Percentiles rank a stretch among this genome's conserved stretches.
These are phyloP conservation scores for Tephrocybe sp. DNA, from an alignment of 768 basidiomycete species.

Conservation along the genomic window DNA sequence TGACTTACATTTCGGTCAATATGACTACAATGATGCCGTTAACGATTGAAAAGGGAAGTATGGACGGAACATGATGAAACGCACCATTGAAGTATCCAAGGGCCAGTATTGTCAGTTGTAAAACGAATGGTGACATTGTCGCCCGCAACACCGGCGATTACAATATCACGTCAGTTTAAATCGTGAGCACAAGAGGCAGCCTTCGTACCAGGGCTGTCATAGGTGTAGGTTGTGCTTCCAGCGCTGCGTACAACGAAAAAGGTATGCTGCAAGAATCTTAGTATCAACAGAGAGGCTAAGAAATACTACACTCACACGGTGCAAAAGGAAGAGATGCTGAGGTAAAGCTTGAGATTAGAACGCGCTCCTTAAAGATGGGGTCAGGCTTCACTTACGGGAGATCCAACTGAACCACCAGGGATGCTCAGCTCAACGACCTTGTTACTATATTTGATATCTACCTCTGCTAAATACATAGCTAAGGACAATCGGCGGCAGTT, in stretches of 20 bases:
- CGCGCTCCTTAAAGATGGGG: background rate
- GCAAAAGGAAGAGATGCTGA: conserved; percentile 9
- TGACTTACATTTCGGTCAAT: conserved; percentile 37
- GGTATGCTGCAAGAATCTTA: conserved; percentile 2
- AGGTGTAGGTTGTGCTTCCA: conserved; percentile 35
- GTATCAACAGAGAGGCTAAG: background rate
- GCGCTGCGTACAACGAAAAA: conserved; percentile 39
- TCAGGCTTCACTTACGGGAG: conserved; percentile 24
- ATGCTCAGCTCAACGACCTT: conserved; percentile 47
- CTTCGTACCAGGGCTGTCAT: conserved; percentile 42
- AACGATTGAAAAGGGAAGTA: background rate
- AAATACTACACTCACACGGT: background rate
- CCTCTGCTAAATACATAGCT: too few relatives aligned
- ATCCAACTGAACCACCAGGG: conserved; percentile 30
- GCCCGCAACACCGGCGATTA: conserved; percentile 36
- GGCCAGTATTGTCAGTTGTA: conserved; percentile 67
- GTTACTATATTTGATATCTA: too few relatives aligned
- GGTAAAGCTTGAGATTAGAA: background rate
- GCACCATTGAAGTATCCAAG: conserved; percentile 53
- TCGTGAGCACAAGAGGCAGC: background rate
- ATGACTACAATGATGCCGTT: conserved; percentile 26
- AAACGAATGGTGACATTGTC: conserved; percentile 61
- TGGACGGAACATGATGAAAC: background rate
- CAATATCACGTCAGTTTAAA: conserved; percentile 64
- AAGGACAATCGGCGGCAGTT: conserved; percentile 39